Evolutionary conservation across 2,329 filamentous ascomycete species (phyloP).

Genomic region (Fusarium verticillioides): DNA sequence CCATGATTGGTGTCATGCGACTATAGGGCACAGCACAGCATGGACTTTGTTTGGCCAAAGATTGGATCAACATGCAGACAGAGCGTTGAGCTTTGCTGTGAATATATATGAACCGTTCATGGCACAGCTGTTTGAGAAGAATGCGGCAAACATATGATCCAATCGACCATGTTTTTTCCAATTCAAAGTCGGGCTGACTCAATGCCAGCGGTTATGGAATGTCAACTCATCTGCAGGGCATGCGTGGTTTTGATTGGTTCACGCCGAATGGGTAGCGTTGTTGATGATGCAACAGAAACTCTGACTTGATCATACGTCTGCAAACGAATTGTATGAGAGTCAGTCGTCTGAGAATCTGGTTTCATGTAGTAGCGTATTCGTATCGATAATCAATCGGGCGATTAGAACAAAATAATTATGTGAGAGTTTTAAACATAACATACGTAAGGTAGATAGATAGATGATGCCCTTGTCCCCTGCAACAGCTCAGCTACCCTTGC

Average conservation of each 20-base stretch:
- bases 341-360: neutral
- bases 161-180: neutral
- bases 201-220: slow-evolving; percentile 4
- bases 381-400: neutral
- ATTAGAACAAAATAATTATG: neutral
- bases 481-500: slow-evolving; percentile 18
- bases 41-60: neutral
- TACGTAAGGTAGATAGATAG: neutral
- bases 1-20: neutral
- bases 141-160: neutral
- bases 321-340: neutral
- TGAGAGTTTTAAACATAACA: neutral
- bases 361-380: neutral
- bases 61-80: neutral
- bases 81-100: neutral
- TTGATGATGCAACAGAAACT: slow-evolving; percentile 22
- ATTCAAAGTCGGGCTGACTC: neutral
- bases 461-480: slow-evolving; percentile 22
- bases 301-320: neutral
- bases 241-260: slow-evolving; percentile 21
- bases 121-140: slow-evolving; percentile 6
- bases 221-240: neutral
- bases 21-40: slow-evolving; percentile 28
- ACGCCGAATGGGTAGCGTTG: neutral
- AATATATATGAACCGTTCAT: neutral